phyloP scores from a whole-genome alignment of 805 yeast genomes.

The Yamadazyma endophytica region DNA sequence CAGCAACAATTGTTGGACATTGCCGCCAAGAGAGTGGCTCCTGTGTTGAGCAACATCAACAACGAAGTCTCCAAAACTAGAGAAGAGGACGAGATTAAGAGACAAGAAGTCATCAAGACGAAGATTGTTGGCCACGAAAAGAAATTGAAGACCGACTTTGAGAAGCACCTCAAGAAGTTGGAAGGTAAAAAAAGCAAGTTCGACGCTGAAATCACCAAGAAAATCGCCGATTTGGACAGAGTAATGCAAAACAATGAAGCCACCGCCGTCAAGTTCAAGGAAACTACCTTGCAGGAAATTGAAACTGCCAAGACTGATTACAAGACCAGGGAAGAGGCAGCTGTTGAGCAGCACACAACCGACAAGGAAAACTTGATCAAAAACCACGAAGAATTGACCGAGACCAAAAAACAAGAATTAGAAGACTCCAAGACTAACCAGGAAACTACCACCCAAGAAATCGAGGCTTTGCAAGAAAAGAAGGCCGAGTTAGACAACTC shows the following conservation, averaged over 20 bases:
- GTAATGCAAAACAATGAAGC: conserved; percentile 24
- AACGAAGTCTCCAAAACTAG: conserved; percentile 44
- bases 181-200: conserved; percentile 35
- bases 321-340: conserved; percentile 42
- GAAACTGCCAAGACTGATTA: conserved; percentile 42
- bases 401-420: conserved; percentile 41
- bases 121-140: conserved; percentile 32
- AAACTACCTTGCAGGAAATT: conserved; percentile 38
- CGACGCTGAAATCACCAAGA: conserved; percentile 37
- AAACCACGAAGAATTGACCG: conserved; percentile 43
- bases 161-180: conserved; percentile 32
- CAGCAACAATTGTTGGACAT: conserved; percentile 53
- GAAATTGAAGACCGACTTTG: conserved; percentile 33
- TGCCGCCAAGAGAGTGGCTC: conserved; percentile 53
- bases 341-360: conserved; percentile 42
- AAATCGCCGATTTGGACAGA: conserved; percentile 19
- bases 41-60: conserved; percentile 48
- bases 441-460: conserved; percentile 38
- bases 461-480: conserved; percentile 42
- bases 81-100: conserved; percentile 39
- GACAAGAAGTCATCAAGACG: conserved; percentile 33
- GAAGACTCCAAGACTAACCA: conserved; percentile 39
- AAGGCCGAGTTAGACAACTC: conserved; percentile 36
- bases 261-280: conserved; percentile 35
- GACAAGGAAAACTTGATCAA: conserved; percentile 40